A percentile compares a stretch with the other conserved stretches of the same genome.
These are phyloP conservation scores for Trapa bicornis DNA, from an alignment of 345 rosid genomes.

Conservation along the genomic window DNA sequence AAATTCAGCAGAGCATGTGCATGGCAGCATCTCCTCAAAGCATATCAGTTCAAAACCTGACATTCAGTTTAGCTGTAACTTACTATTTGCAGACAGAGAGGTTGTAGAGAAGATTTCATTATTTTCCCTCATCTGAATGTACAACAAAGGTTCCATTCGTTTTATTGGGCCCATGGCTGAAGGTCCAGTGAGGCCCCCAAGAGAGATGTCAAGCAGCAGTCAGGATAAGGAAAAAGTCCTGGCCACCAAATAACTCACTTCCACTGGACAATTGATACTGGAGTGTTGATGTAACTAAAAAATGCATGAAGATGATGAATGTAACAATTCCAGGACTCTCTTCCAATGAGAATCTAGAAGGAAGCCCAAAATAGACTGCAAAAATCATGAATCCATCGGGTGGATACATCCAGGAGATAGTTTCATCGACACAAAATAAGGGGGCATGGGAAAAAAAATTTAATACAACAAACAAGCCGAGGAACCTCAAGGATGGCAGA, in stretches of 20 bases:
- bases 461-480: not conserved
- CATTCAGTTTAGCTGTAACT: not conserved
- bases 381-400: not conserved
- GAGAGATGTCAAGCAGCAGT: too few species aligned
- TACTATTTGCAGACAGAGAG: not conserved
- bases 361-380: not conserved
- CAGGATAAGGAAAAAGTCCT: too few species aligned
- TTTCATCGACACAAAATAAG: not conserved
- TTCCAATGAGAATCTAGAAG: not conserved
- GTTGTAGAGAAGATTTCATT: not conserved
- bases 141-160: not conserved
- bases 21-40: not conserved
- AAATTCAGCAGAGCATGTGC: not conserved
- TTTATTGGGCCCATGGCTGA: too few species aligned
- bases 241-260: not conserved
- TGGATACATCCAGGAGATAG: not conserved
- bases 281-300: not conserved
- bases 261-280: not conserved
- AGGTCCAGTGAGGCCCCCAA: too few species aligned
- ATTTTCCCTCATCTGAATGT: conserved; percentile 11
- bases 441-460: not conserved
- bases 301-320: too few species aligned
- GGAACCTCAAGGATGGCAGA: not conserved
- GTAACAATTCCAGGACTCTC: not conserved
- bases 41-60: too few species aligned